A percentile compares a stretch with the other conserved stretches of the same genome.
phyloP scores from a whole-genome alignment of 1,139 yeast species.

The Kurtzmaniella natalensis region DNA sequence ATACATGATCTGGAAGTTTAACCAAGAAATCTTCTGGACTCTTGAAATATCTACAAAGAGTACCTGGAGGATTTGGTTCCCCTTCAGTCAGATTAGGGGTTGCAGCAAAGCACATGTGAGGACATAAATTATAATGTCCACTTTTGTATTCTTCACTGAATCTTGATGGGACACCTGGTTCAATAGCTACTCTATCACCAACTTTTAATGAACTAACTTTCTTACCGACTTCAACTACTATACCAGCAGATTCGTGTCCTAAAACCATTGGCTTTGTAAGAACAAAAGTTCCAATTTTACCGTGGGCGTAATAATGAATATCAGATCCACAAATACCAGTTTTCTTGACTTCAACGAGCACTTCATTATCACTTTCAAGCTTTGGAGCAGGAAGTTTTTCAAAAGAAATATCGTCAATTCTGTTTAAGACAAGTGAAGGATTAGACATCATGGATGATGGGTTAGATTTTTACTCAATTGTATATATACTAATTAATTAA shows the following conservation, averaged over 20 bases:
- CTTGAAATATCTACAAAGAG: slow-evolving; percentile 65
- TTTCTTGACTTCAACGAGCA: slow-evolving; percentile 64
- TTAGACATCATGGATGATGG: slow-evolving; percentile 25
- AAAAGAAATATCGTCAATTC: slow-evolving; percentile 57
- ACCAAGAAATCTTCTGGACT: slow-evolving; percentile 84
- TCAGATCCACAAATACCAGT: slow-evolving; percentile 92
- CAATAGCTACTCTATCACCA: slow-evolving; percentile 84
- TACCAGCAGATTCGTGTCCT: slow-evolving; percentile 77
- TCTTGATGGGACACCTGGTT: slow-evolving; percentile 69
- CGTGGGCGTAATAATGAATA: slow-evolving; percentile 78
- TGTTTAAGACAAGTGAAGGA: slow-evolving; percentile 68
- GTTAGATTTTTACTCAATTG: no score
- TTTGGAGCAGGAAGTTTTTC: slow-evolving; percentile 66
- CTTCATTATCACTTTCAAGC: slow-evolving; percentile 60
- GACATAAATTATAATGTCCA: slow-evolving; percentile 78
- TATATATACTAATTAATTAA: no score
- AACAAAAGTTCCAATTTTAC: slow-evolving; percentile 69
- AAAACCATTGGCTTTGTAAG: slow-evolving; percentile 64
- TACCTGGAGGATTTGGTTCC: slow-evolving; percentile 55
- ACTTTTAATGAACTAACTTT: slow-evolving; percentile 56
- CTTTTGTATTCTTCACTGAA: slow-evolving; percentile 67
- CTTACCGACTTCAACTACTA: slow-evolving; percentile 61
- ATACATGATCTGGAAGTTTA: slow-evolving; percentile 71
- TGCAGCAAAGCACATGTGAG: slow-evolving; percentile 82
- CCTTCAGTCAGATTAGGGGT: slow-evolving; percentile 53